A percentile compares a stretch with the other conserved stretches of the same genome.
Conservation (phyloP, 2,329 filamentous ascomycete species). For the Aureobasidium vineae region DNA sequence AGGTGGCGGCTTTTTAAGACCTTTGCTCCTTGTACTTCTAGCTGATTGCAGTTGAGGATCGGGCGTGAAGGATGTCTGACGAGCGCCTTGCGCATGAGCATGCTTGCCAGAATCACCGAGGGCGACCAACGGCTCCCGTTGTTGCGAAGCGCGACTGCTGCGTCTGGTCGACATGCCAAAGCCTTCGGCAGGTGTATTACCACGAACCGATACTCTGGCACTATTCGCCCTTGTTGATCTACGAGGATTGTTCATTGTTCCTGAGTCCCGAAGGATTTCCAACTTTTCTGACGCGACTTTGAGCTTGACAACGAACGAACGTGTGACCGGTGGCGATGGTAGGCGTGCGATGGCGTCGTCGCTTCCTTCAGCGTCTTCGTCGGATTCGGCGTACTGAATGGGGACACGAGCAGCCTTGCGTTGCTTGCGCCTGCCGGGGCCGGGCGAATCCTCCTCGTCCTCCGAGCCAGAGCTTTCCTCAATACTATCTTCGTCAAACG, state of each 20-base stretch:
- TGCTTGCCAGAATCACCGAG: conserved; percentile 60
- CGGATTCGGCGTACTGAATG: conserved; percentile 56
- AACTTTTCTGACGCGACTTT: neutral
- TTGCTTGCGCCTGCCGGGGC: conserved; percentile 54
- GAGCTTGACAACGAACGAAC: conserved; percentile 44
- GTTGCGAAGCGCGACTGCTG: conserved; percentile 58
- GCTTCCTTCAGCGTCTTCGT: conserved; percentile 43
- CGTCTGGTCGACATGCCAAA: conserved; percentile 44
- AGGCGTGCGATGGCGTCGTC: conserved; percentile 23
- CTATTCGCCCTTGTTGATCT: conserved; percentile 19
- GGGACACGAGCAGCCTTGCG: conserved; percentile 56
- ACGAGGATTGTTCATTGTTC: conserved; percentile 16
- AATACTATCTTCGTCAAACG: conserved; percentile 46
- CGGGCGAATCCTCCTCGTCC: conserved; percentile 46
- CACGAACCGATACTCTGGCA: conserved; percentile 6
- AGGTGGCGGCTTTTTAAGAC: conserved; percentile 46
- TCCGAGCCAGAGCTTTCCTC: conserved; percentile 9
- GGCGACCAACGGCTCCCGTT: conserved; percentile 55
- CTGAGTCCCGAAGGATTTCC: neutral
- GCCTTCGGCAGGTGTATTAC: conserved; percentile 31
- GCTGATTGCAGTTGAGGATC: conserved; percentile 41
- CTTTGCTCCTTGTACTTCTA: conserved; percentile 48
- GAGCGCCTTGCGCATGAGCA: conserved; percentile 51
- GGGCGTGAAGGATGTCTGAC: conserved; percentile 51
- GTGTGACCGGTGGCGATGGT: neutral